Evolutionary conservation across 2,329 filamentous ascomycete genomes (phyloP).

Genomic region (Neopestalotiopsis clavispora): DNA sequence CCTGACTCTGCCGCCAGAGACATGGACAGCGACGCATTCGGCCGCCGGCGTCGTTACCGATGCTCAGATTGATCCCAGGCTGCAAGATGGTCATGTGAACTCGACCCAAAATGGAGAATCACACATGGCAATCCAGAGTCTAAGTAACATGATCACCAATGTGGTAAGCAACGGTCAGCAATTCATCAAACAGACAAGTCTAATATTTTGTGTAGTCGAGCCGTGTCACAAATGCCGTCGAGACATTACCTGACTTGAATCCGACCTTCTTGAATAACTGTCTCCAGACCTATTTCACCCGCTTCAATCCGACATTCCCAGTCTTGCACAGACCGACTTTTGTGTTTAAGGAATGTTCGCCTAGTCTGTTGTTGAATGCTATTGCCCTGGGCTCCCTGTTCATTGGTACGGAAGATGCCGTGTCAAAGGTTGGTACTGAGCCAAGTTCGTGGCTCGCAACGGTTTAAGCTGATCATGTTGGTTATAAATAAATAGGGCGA

Average conservation of each 20-base stretch:
- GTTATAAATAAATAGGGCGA: background rate
- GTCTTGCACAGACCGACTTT: constrained; percentile 13
- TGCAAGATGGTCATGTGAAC: background rate
- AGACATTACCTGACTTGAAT: constrained; percentile 13
- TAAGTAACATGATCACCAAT: constrained; percentile 16
- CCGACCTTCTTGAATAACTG: constrained; percentile 14
- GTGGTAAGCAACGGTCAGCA: background rate
- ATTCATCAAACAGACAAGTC: background rate
- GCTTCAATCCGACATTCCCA: constrained; percentile 12
- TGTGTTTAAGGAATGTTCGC: constrained; percentile 13
- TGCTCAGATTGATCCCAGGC: constrained; percentile 9
- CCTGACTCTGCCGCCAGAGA: constrained; percentile 10
- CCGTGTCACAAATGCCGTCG: constrained; percentile 12
- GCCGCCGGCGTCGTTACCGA: background rate
- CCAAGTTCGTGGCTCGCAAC: background rate
- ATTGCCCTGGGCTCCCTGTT: constrained; percentile 18
- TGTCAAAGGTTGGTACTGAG: constrained; percentile 6
- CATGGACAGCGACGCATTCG: constrained; percentile 1
- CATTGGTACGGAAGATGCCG: constrained; percentile 15
- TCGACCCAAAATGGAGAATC: background rate
- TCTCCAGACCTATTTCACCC: constrained; percentile 13
- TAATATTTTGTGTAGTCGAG: constrained; percentile 4
- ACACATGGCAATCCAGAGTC: constrained; percentile 10
- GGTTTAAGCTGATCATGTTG: background rate
- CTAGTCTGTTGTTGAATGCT: constrained; percentile 14